phyloP scores from a whole-genome alignment of 345 rosid genomes.

The Xanthoceras sorbifolium region DNA sequence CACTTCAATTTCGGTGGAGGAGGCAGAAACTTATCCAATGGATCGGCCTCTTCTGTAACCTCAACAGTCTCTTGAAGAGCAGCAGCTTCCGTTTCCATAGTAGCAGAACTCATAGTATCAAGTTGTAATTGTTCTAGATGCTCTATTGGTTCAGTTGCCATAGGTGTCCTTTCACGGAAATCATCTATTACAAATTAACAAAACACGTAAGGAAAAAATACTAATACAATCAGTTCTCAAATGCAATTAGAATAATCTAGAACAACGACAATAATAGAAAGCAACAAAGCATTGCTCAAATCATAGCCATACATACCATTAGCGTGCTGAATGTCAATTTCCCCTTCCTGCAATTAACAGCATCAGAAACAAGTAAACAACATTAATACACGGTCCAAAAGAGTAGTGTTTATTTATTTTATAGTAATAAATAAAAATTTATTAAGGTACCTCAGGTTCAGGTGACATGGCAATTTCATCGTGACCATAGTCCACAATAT shows the following conservation, averaged over 20 bases:
- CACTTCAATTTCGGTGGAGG: constrained; percentile 61
- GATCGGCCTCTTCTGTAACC: constrained; percentile 43
- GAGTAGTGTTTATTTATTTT: too few relatives aligned
- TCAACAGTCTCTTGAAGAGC: constrained; percentile 40
- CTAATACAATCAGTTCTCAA: background rate
- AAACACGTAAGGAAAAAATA: background rate
- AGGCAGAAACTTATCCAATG: constrained; percentile 73
- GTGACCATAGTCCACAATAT: constrained; percentile 68
- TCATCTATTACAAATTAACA: constrained; percentile 38
- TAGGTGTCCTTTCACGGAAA: constrained; percentile 32
- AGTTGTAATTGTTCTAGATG: constrained; percentile 41
- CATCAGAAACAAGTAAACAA: constrained; percentile 15
- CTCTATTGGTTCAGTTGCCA: constrained; percentile 42
- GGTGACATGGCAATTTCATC: constrained; percentile 75
- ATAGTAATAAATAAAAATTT: background rate
- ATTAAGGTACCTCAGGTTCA: constrained; percentile 51
- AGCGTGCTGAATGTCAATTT: constrained; percentile 30
- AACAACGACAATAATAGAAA: background rate
- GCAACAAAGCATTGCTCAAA: background rate
- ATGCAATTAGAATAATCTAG: background rate
- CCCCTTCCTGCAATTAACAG: constrained; percentile 51
- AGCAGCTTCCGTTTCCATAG: constrained; percentile 40
- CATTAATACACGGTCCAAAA: too few relatives aligned
- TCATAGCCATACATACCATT: constrained; percentile 35
- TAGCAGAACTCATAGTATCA: constrained; percentile 30